These are phyloP conservation scores for Alternaria angustiovoidea DNA, from an alignment of 2,329 filamentous ascomycete species.

Conservation along the genomic window DNA sequence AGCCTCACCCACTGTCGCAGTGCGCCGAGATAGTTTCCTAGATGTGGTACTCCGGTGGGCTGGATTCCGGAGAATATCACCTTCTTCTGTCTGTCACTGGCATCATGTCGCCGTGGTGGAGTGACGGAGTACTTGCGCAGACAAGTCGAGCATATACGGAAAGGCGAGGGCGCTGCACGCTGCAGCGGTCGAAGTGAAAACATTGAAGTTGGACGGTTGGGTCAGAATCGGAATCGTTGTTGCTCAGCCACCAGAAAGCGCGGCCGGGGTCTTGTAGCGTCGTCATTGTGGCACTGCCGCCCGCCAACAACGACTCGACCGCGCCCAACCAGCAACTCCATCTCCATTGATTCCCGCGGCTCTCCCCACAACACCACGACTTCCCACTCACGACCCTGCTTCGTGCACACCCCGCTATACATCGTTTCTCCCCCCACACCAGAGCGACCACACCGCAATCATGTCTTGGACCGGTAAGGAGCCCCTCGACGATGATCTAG, in stretches of 20 bases:
- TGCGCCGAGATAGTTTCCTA: slow-evolving; percentile 95
- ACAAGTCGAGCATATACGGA: slow-evolving; percentile 17
- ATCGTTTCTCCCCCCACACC: background rate
- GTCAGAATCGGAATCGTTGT: slow-evolving; percentile 8
- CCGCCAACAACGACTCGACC: slow-evolving; percentile 19
- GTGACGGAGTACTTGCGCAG: slow-evolving; percentile 15
- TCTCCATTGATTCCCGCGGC: slow-evolving; percentile 13
- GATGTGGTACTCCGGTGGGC: slow-evolving; percentile 89
- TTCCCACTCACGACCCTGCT: background rate
- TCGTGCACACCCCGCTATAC: background rate
- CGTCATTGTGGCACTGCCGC: slow-evolving; percentile 42
- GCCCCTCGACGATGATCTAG: slow-evolving; percentile 16
- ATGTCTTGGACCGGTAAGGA: slow-evolving; percentile 67
- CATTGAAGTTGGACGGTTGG: slow-evolving; percentile 29
- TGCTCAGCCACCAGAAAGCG: slow-evolving; percentile 26
- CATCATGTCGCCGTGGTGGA: background rate
- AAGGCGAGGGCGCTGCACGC: slow-evolving; percentile 20
- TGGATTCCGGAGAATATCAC: slow-evolving; percentile 94
- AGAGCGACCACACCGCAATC: slow-evolving; percentile 27
- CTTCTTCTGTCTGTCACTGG: slow-evolving; percentile 11
- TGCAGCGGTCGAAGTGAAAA: slow-evolving; percentile 29
- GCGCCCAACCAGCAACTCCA: slow-evolving; percentile 21
- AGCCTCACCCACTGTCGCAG: slow-evolving; percentile 84
- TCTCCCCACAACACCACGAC: slow-evolving; percentile 8
- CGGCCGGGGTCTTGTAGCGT: slow-evolving; percentile 25